phyloP scores from a whole-genome alignment of 352 stramenopile genomes.

The Phytophthora parvispora region DNA sequence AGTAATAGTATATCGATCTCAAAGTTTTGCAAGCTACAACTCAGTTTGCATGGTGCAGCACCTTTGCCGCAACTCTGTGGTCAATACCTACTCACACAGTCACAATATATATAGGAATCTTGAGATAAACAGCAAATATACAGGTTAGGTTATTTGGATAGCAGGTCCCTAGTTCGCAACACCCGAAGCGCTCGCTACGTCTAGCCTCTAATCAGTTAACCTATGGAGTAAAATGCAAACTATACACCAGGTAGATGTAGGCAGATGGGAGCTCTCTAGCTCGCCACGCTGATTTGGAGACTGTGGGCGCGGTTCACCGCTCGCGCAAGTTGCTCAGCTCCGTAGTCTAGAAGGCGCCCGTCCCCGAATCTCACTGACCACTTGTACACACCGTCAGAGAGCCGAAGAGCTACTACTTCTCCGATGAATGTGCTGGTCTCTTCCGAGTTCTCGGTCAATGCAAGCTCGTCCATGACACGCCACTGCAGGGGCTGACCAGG shows the following conservation, averaged over 20 bases:
- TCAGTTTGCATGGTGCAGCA: neutral
- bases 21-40: neutral
- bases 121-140: neutral
- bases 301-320: neutral
- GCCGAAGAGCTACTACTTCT: neutral
- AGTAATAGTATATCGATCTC: neutral
- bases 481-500: neutral
- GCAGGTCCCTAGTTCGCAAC: conserved; percentile 11
- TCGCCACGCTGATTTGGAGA: neutral
- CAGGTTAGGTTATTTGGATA: neutral
- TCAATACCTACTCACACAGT: neutral
- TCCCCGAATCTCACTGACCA: neutral
- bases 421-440: neutral
- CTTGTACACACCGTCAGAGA: neutral
- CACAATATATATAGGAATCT: neutral
- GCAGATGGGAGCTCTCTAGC: neutral
- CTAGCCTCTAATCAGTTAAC: conserved; percentile 5
- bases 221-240: neutral
- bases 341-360: neutral
- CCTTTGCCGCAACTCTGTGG: neutral
- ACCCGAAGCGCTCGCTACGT: conserved; percentile 6
- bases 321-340: neutral
- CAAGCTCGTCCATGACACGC: neutral
- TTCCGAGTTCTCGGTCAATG: neutral
- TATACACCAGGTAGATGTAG: neutral